Percentiles rank a stretch among this genome's conserved stretches.
Evolutionary conservation across 2,329 filamentous ascomycete genomes (phyloP).

Genomic region (Aspergillus ochraceoroseus): DNA sequence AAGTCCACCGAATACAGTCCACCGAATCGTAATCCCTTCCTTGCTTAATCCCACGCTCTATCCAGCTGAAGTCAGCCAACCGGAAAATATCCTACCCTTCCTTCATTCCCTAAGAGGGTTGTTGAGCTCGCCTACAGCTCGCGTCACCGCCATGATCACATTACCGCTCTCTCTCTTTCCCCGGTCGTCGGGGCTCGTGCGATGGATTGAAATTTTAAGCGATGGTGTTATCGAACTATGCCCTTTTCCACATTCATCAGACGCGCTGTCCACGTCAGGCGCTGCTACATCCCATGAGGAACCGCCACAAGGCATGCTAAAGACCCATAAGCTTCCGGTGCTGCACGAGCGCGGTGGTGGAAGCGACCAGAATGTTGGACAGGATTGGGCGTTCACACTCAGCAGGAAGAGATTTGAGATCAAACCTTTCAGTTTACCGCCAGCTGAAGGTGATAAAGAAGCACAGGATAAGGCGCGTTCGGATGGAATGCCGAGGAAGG

Average conservation of each 20-base stretch:
- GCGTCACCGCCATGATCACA: slow-evolving; percentile 67
- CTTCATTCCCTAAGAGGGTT: slow-evolving; percentile 72
- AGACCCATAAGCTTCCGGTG: slow-evolving; percentile 74
- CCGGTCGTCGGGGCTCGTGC: slow-evolving; percentile 66
- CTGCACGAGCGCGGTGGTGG: slow-evolving; percentile 86
- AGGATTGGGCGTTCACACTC: slow-evolving; percentile 86
- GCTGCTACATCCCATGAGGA: slow-evolving; percentile 61
- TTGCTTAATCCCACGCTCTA: slow-evolving; percentile 85
- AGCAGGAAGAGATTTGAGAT: slow-evolving; percentile 80
- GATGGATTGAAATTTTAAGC: slow-evolving; percentile 78
- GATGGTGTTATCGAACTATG: slow-evolving; percentile 86
- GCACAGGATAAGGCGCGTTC: slow-evolving; percentile 50
- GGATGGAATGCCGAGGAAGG: slow-evolving; percentile 54
- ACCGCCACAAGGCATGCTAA: slow-evolving; percentile 77
- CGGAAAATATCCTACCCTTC: slow-evolving; percentile 71
- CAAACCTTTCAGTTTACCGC: slow-evolving; percentile 82
- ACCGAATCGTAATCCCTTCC: slow-evolving; percentile 78
- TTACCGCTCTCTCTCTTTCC: slow-evolving; percentile 77
- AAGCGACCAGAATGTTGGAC: slow-evolving; percentile 63
- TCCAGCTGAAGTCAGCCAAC: slow-evolving; percentile 62
- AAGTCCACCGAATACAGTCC: slow-evolving; percentile 59
- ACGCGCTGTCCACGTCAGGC: slow-evolving; percentile 50
- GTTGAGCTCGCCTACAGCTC: slow-evolving; percentile 61
- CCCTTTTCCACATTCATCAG: slow-evolving; percentile 60
- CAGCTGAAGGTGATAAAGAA: slow-evolving; percentile 69